These are phyloP conservation scores for Xylaria acuta DNA, from an alignment of 495 filamentous ascomycete genomes.

Conservation along the genomic window DNA sequence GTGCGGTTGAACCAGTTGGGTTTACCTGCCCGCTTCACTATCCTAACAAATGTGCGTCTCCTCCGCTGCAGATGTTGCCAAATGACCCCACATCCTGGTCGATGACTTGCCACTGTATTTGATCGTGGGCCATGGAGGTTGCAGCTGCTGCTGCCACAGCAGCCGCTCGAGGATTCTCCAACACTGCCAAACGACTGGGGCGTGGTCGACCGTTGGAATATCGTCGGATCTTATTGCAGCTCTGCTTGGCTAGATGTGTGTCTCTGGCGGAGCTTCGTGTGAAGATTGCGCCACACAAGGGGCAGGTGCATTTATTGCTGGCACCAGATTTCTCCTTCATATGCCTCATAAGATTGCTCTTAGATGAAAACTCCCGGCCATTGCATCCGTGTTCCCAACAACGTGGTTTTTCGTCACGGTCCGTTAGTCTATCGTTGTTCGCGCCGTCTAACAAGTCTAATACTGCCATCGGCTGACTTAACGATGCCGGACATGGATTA, in stretches of 20 bases:
- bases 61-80: conserved; percentile 18
- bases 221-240: conserved; percentile 41
- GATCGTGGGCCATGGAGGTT: conserved; percentile 31
- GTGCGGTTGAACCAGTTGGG: background rate
- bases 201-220: conserved; percentile 42
- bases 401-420: conserved; percentile 67
- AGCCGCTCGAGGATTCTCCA: conserved; percentile 37
- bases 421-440: conserved; percentile 20
- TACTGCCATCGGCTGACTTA: conserved; percentile 10
- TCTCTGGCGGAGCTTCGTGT: conserved; percentile 89
- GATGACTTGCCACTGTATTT: conserved; percentile 35
- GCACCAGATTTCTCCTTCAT: conserved; percentile 90
- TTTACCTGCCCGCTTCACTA: background rate
- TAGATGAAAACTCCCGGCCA: conserved; percentile 91
- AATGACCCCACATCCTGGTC: conserved; percentile 34
- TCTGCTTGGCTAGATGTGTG: conserved; percentile 67
- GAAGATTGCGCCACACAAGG: conserved; percentile 87
- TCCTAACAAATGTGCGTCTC: background rate
- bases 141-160: conserved; percentile 39
- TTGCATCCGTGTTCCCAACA: conserved; percentile 97
- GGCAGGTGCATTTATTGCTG: conserved; percentile 82
- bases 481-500: background rate
- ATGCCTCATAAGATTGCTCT: conserved; percentile 89
- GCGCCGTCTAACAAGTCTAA: conserved; percentile 8
- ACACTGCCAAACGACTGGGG: conserved; percentile 39